phyloP scores from a whole-genome alignment of 2,329 filamentous ascomycete genomes.

The Byssoonygena ceratinophila region DNA sequence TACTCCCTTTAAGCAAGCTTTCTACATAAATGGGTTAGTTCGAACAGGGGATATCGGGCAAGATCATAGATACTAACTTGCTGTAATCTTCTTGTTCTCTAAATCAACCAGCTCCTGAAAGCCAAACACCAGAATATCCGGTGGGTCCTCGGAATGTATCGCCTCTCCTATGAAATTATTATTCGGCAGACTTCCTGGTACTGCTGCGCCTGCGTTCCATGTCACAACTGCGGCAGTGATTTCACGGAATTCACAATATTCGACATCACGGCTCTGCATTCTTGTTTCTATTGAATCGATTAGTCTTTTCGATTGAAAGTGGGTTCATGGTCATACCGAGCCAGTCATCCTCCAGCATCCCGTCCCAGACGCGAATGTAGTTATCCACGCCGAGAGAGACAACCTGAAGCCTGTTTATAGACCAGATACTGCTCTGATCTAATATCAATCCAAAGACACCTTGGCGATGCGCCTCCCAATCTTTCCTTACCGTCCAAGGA shows the following conservation, averaged over 20 bases:
- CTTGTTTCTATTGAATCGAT: constrained; percentile 49
- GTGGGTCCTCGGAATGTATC: constrained; percentile 62
- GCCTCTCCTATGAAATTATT: constrained; percentile 70
- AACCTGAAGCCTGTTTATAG: constrained; percentile 71
- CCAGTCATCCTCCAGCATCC: constrained; percentile 86
- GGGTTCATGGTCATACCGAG: constrained; percentile 44
- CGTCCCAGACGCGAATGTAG: constrained; percentile 78
- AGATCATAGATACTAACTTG: constrained; percentile 47
- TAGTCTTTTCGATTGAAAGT: constrained; percentile 12
- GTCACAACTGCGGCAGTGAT: constrained; percentile 73
- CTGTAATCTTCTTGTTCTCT: constrained; percentile 93
- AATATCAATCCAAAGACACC: constrained; percentile 67
- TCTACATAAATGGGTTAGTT: constrained; percentile 41
- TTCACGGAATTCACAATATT: constrained; percentile 79
- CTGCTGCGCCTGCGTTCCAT: constrained; percentile 95
- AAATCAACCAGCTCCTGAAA: constrained; percentile 98
- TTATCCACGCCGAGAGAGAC: constrained; percentile 81
- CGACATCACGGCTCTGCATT: constrained; percentile 72
- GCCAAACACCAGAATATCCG: constrained; percentile 87
- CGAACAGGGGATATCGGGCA: background rate
- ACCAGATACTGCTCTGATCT: constrained; percentile 75
- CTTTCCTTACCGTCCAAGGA: constrained; percentile 88
- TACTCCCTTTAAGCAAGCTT: constrained; percentile 67
- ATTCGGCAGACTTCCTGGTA: constrained; percentile 73
- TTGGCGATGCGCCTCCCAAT: constrained; percentile 84